Evolutionary conservation across 257 asterid species (phyloP).

Genomic region (Cinchona pubescens): DNA sequence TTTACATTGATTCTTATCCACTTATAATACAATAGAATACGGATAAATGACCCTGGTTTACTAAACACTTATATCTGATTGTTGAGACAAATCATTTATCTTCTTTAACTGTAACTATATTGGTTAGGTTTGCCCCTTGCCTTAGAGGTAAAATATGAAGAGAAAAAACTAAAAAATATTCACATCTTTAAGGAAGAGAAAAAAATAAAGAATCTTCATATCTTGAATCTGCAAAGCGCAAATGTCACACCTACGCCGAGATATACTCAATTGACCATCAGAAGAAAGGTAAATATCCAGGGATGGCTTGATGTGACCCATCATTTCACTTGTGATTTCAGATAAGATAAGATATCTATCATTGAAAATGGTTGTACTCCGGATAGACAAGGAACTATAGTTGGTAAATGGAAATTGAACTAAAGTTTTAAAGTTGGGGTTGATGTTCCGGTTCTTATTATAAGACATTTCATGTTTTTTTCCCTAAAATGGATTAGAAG

Average conservation of each 20-base stretch:
- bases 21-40: background rate
- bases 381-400: background rate
- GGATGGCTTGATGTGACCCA: too few species aligned
- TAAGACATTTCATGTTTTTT: background rate
- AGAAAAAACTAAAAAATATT: too few species aligned
- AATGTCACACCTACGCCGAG: background rate
- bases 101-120: background rate
- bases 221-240: background rate
- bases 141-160: background rate
- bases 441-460: background rate
- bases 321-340: background rate
- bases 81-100: background rate
- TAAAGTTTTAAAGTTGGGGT: background rate
- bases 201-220: background rate
- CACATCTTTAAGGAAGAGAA: too few species aligned
- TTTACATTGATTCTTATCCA: background rate
- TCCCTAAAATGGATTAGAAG: background rate
- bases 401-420: background rate
- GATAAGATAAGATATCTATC: background rate
- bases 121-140: background rate
- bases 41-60: background rate
- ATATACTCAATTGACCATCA: background rate
- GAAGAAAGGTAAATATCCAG: background rate
- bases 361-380: background rate
- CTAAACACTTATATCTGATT: background rate